Evolutionary conservation across 2,329 filamentous ascomycete species (phyloP).

Genomic region (Coleophoma cylindrospora): DNA sequence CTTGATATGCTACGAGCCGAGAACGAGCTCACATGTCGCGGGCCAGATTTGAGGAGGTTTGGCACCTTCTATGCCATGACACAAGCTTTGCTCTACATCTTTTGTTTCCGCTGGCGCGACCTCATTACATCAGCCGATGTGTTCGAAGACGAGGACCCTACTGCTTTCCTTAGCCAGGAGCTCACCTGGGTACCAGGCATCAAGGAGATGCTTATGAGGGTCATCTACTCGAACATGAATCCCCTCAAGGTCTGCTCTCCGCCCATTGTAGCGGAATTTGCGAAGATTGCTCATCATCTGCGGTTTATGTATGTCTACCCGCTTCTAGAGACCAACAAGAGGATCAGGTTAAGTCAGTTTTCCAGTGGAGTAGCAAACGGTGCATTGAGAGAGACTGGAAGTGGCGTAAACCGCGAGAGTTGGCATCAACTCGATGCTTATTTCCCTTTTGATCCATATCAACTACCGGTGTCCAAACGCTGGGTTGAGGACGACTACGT

Average conservation of each 20-base stretch:
- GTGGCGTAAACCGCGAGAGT: conserved; percentile 60
- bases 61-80: conserved; percentile 65
- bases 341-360: conserved; percentile 72
- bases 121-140: conserved; percentile 57
- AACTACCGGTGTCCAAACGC: conserved; percentile 76
- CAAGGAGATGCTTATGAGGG: conserved; percentile 67
- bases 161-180: conserved; percentile 62
- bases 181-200: conserved; percentile 73
- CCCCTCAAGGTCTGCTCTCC: conserved; percentile 93
- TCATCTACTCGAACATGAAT: conserved; percentile 86
- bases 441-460: conserved; percentile 97
- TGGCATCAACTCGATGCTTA: conserved; percentile 87
- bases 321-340: conserved; percentile 87
- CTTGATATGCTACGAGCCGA: conserved; percentile 69
- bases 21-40: conserved; percentile 70
- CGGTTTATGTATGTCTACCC: conserved; percentile 86
- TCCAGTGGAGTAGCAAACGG: conserved; percentile 45
- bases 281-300: conserved; percentile 79
- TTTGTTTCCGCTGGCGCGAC: conserved; percentile 96
- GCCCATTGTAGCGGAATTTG: conserved; percentile 86
- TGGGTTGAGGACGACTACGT: conserved; percentile 87
- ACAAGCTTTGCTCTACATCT: conserved; percentile 70
- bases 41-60: conserved; percentile 71
- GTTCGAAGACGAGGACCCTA: conserved; percentile 57
- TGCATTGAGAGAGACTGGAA: conserved; percentile 42